Base-by-base conservation (phyloP, 73 alveolate species). In the Paramecium sonneborni region DNA sequence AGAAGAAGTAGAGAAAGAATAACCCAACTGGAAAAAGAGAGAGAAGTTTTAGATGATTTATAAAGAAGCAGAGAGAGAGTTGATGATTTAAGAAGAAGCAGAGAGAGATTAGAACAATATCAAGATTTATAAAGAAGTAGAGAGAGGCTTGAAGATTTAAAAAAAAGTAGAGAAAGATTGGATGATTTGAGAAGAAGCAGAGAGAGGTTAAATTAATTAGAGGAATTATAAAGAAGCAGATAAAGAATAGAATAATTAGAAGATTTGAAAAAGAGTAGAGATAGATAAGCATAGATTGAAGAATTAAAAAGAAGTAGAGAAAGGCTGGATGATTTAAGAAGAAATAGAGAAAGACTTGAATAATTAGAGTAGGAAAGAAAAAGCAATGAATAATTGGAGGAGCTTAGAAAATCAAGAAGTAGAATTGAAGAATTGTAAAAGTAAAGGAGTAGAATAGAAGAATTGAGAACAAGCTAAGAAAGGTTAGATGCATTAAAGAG, bases 1-100 rank as follows among this genome's bases (percentile, higher is more conserved):
- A 67, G 85, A 67, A 28, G 85, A 67, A 32, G 52, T 21, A 67
- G 85, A 5, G 85, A 67, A n/a, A 67, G 85, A 67, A 67, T 67
- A 6, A 24, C 39, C 6, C 9, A 67, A 67, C 20, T 67, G 9
- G 85, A 67, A 67, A 67, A 34, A 9, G 85, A 67, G 12, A 67
- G 46, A 14, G 85, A 67, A 24, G 39, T 34, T 1, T 26, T 67
- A 8, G 85, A 67, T 34, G 85, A 67, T 28, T 34, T 67, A 28
- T 10, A 67, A 28, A 67, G 24, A 67, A 32, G 52, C 2, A 67
- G 85, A n/a, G 85, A 67, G 46, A 67, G 85, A 67, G 20, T 67
- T 67, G 85, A 67, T 67, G 85, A 67, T 28, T 34, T 67, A 67
- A 67, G 85, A 34, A 28, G 85, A 67, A 32, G 52, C 14, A 67